Base-by-base conservation (phyloP, 305 asterid genomes). In the Plantago rigida region DNA sequence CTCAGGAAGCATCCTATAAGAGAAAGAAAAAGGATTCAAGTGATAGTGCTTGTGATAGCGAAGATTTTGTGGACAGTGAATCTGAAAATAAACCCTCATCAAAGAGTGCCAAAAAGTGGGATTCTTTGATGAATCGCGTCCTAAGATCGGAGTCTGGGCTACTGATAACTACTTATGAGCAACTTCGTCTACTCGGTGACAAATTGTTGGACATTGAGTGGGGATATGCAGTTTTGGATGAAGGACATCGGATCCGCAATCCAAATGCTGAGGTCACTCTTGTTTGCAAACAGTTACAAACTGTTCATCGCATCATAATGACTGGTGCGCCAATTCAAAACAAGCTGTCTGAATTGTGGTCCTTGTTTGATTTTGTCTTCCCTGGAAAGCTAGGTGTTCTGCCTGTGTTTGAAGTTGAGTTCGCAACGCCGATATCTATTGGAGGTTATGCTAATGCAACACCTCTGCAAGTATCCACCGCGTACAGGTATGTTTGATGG, bases 381-480 rank as follows among this genome's bases (percentile, higher is more conserved):
- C 98, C 96, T 45, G 96, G 96, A 75, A 91, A 91, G 77, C 75
- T 87, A 78, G 98, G 98, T 4, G 96, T 91, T 60, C 76, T 91
- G 62, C 98, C 96, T 19, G 93, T 91, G 62, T 91, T 91, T 77
- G 98, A 91, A 75, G 96, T 95, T 17, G 98, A 91, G 72, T 91
- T 91, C 67, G 92, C 98, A 12, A 96, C 84, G 75, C 98, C 98
- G 49, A 91, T 91, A 79, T 84, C 96, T 62, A 94, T 91, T 71
- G 98, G 98, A 64, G 98, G 98, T 54, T 91, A 91, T 75, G 95
- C 95, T 61, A 87, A 90, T 77, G 97, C 97, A 44, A 76, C 85
- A 26, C 96, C 97, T 9, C 77, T 90, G 73, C 95, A 85, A 80
- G 98, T 87, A 63, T 91, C 98, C 69, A 88, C 95, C 45, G 95